These are phyloP conservation scores for Blastocystis sp. DNA, from an alignment of 352 stramenopile genomes.

Conservation along the genomic window DNA sequence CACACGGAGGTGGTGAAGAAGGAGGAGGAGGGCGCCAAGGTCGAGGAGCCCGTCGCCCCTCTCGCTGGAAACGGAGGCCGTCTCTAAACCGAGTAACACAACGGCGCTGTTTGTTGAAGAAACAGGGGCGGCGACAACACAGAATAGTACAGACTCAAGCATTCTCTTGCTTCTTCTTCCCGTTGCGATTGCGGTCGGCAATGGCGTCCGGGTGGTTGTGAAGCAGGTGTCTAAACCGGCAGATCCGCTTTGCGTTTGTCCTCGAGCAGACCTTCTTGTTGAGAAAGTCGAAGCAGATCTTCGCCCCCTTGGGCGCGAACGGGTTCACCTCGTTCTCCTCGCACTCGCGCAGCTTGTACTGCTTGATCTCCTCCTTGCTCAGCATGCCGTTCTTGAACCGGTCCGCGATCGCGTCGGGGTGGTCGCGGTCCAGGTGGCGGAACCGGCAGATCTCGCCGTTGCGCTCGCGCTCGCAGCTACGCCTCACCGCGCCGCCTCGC, in stretches of 20 bases:
- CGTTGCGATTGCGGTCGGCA: background rate
- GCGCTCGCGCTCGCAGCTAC: constrained; percentile 24
- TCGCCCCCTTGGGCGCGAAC: constrained; percentile 45
- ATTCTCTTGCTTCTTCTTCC: too few species aligned
- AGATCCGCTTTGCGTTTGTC: constrained; percentile 39
- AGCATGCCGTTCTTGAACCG: constrained; percentile 30
- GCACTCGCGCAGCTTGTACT: constrained; percentile 20
- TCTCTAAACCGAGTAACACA: too few species aligned
- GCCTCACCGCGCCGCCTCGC: background rate
- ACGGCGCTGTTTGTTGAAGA: too few species aligned
- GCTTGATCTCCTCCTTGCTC: constrained; percentile 30
- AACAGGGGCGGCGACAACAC: too few species aligned
- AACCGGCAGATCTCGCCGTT: constrained; percentile 41
- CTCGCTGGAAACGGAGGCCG: too few species aligned
- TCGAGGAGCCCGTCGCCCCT: too few species aligned
- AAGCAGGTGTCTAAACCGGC: constrained; percentile 59
- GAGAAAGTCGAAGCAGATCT: constrained; percentile 68
- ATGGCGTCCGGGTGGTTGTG: constrained; percentile 62
- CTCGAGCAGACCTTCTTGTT: constrained; percentile 28
- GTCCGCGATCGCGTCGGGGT: constrained; percentile 68
- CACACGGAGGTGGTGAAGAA: too few species aligned
- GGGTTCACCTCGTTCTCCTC: constrained; percentile 49
- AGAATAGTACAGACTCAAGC: too few species aligned
- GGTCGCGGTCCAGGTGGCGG: constrained; percentile 27
- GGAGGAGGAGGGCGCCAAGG: too few species aligned